These are phyloP conservation scores for Cryphonectria naterciae DNA, from an alignment of 2,329 filamentous ascomycete species.

Conservation along the genomic window DNA sequence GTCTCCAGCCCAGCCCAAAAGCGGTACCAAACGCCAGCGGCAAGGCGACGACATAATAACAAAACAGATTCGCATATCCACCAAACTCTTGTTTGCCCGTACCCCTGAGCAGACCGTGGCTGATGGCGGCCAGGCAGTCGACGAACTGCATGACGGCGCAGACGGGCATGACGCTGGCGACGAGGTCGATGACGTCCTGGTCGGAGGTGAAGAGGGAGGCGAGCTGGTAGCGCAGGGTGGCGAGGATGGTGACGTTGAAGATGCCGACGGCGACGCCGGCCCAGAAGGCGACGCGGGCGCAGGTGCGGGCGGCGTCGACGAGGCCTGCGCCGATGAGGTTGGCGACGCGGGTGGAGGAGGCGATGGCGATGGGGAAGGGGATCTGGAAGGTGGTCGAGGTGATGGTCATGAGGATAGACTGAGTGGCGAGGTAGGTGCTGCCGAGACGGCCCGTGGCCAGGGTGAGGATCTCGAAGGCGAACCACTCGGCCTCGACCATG, in stretches of 20 bases:
- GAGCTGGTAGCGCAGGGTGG: conserved; percentile 70
- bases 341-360: conserved; percentile 83
- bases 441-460: conserved; percentile 81
- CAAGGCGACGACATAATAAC: conserved; percentile 85
- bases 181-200: conserved; percentile 67
- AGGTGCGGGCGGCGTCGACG: conserved; percentile 77
- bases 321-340: conserved; percentile 90
- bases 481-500: conserved; percentile 92
- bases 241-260: conserved; percentile 75
- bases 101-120: conserved; percentile 83
- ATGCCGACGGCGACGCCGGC: conserved; percentile 73
- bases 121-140: conserved; percentile 77
- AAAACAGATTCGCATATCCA: conserved; percentile 83
- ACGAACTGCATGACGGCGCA: conserved; percentile 90
- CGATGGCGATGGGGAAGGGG: conserved; percentile 88
- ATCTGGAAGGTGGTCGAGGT: conserved; percentile 85
- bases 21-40: conserved; percentile 80
- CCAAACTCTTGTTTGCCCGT: conserved; percentile 88
- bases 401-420: conserved; percentile 81
- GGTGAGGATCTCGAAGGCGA: conserved; percentile 90
- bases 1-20: conserved; percentile 76
- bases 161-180: conserved; percentile 73
- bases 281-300: conserved; percentile 75
- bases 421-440: conserved; percentile 79
- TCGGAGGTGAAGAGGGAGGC: conserved; percentile 80